These are phyloP conservation scores for Alternaria sp. DNA, from an alignment of 2,329 filamentous ascomycete species.

Conservation along the genomic window DNA sequence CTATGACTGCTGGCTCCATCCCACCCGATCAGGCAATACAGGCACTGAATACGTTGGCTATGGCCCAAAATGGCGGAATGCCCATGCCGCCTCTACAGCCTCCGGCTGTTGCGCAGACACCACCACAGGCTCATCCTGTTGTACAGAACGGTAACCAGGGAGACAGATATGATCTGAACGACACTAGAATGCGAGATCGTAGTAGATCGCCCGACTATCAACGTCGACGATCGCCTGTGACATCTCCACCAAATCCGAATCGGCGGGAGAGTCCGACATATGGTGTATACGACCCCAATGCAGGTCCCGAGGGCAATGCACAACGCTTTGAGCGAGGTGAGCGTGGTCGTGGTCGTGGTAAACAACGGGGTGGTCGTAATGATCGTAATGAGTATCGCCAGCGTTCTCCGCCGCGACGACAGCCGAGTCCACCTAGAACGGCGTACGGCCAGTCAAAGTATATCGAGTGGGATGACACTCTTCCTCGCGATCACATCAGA, in stretches of 20 bases:
- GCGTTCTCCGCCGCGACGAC: constrained; percentile 77
- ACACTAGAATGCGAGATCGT: constrained; percentile 49
- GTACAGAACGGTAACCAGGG: constrained; percentile 33
- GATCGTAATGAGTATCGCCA: constrained; percentile 77
- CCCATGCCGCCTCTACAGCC: constrained; percentile 41
- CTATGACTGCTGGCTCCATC: constrained; percentile 46
- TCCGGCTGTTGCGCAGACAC: constrained; percentile 24
- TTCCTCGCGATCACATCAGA: constrained; percentile 77
- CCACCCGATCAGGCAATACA: constrained; percentile 48
- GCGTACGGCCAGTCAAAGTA: constrained; percentile 66
- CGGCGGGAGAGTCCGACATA: constrained; percentile 74
- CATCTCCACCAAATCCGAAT: constrained; percentile 66
- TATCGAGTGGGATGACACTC: constrained; percentile 77
- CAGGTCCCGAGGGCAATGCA: constrained; percentile 62
- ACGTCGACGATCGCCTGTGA: constrained; percentile 65
- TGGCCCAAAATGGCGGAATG: constrained; percentile 37
- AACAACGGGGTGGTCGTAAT: constrained; percentile 52
- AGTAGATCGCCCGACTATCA: constrained; percentile 70
- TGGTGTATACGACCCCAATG: constrained; percentile 74
- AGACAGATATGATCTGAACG: constrained; percentile 44
- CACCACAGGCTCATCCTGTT: constrained; percentile 27
- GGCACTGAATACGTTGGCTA: constrained; percentile 43
- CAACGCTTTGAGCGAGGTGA: constrained; percentile 63
- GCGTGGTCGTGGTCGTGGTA: constrained; percentile 63
- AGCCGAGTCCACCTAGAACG: constrained; percentile 61